These are phyloP conservation scores for Euclidium syriacum DNA, from an alignment of 345 rosid genomes.

Conservation along the genomic window DNA sequence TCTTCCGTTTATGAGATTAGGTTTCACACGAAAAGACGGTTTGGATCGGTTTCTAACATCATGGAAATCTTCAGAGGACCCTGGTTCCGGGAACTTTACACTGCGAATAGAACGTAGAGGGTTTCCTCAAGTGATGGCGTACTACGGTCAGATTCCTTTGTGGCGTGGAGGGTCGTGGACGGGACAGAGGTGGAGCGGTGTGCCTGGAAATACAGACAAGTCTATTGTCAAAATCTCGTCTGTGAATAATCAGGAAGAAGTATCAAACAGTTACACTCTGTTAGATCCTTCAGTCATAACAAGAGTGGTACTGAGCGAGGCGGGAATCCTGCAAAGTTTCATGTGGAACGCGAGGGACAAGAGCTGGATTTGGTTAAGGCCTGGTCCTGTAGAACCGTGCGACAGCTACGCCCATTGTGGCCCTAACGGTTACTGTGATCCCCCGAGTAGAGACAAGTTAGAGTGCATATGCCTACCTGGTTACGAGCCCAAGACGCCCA, in stretches of 20 bases:
- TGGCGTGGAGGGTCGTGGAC: constrained; percentile 67
- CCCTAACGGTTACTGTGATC: constrained; percentile 40
- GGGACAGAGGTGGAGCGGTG: constrained; percentile 56
- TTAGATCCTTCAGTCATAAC: constrained; percentile 32
- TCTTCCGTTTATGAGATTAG: constrained; percentile 60
- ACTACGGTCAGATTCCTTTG: constrained; percentile 28
- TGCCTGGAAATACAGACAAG: constrained; percentile 42
- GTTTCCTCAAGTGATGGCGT: constrained; percentile 40
- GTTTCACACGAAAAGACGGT: constrained; percentile 36
- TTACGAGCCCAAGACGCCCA: constrained; percentile 44
- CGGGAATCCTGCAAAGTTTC: constrained; percentile 37
- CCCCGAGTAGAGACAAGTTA: constrained; percentile 11
- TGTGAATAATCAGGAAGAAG: constrained; percentile 33
- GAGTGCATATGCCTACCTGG: constrained; percentile 64
- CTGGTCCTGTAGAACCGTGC: constrained; percentile 51
- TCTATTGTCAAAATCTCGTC: constrained; percentile 30
- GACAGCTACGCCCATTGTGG: constrained; percentile 61
- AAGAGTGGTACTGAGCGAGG: constrained; percentile 44
- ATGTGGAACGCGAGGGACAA: constrained; percentile 39
- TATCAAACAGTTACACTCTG: constrained; percentile 28
- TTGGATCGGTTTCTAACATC: constrained; percentile 38
- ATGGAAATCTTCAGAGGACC: constrained; percentile 53
- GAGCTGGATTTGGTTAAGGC: constrained; percentile 51
- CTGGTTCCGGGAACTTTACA: constrained; percentile 38
- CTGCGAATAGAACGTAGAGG: constrained; percentile 34